These are phyloP conservation scores for Volvox reticuliferus DNA, from an alignment of 139 green algal genomes.

Conservation along the genomic window DNA sequence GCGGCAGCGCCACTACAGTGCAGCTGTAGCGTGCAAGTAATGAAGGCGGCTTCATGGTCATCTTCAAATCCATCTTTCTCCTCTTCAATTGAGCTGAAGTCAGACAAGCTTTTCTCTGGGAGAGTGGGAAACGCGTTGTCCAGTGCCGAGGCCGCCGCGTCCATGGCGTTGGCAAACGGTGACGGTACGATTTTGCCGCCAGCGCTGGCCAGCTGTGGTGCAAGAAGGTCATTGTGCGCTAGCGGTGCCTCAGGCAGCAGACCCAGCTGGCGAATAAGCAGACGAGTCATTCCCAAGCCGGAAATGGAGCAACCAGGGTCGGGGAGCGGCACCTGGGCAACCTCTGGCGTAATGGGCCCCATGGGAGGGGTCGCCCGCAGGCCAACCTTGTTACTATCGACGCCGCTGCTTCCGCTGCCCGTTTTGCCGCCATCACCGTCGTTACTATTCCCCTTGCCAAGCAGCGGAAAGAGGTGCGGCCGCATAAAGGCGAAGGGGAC, in stretches of 20 bases:
- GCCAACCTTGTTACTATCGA: not conserved
- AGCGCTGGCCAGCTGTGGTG: not conserved
- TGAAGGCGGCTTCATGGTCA: not conserved
- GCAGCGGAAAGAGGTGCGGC: not conserved
- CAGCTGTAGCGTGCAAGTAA: not conserved
- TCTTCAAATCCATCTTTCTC: no score
- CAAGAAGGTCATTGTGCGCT: not conserved
- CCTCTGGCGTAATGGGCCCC: no score
- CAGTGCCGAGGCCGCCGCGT: not conserved
- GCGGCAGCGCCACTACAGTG: not conserved
- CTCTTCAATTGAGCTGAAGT: no score
- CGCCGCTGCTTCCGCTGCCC: not conserved
- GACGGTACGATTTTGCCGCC: not conserved
- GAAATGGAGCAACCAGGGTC: constrained; percentile 9
- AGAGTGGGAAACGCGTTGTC: not conserved
- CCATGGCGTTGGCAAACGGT: not conserved
- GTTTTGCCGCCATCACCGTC: not conserved
- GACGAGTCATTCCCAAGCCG: not conserved
- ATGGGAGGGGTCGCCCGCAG: not conserved
- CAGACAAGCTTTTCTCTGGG: no score
- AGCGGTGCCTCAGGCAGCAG: not conserved
- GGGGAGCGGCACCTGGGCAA: not conserved
- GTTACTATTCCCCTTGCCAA: not conserved
- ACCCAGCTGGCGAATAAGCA: constrained; percentile 1
- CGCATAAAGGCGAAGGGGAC: no score